Conservation (phyloP, 768 basidiomycete genomes). For the Rickenella mellea region DNA sequence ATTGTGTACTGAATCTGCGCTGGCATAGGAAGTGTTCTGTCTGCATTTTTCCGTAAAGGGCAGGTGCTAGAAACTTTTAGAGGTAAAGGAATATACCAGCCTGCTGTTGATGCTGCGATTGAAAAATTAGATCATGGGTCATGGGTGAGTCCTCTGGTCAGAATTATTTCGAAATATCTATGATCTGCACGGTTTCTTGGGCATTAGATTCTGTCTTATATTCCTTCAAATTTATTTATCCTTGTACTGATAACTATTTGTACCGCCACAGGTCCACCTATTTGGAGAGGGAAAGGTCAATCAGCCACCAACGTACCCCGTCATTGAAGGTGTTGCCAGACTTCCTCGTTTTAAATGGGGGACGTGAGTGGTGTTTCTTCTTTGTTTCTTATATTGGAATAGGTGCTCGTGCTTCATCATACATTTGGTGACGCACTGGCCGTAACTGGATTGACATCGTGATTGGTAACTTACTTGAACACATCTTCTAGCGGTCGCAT, state of each 20-base stretch:
- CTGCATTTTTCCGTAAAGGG: slow-evolving; percentile 77
- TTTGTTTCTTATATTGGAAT: not conserved
- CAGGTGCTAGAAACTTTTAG: slow-evolving; percentile 91
- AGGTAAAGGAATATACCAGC: slow-evolving; percentile 83
- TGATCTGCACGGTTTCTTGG: not conserved
- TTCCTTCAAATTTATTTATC: not conserved
- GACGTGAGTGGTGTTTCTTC: slow-evolving; percentile 46
- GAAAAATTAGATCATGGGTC: slow-evolving; percentile 69
- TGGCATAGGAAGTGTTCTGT: slow-evolving; percentile 49
- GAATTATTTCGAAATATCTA: not conserved
- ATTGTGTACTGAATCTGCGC: not conserved
- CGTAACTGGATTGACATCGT: too few species aligned
- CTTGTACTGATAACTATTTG: not conserved
- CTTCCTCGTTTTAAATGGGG: slow-evolving; percentile 92
- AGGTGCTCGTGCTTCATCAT: too few species aligned
- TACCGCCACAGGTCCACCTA: slow-evolving; percentile 75
- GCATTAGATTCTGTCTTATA: not conserved
- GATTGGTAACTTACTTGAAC: too few species aligned
- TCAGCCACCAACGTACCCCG: slow-evolving; percentile 49
- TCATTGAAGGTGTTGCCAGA: slow-evolving; percentile 30
- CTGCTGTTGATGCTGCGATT: slow-evolving; percentile 77
- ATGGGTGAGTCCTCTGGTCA: slow-evolving; percentile 56
- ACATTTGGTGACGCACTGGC: too few species aligned
- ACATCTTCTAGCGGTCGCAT: slow-evolving; percentile 63
- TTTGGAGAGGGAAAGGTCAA: slow-evolving; percentile 87